phyloP scores from a whole-genome alignment of 148 eudicot species.

The Vaccinium corymbosum region DNA sequence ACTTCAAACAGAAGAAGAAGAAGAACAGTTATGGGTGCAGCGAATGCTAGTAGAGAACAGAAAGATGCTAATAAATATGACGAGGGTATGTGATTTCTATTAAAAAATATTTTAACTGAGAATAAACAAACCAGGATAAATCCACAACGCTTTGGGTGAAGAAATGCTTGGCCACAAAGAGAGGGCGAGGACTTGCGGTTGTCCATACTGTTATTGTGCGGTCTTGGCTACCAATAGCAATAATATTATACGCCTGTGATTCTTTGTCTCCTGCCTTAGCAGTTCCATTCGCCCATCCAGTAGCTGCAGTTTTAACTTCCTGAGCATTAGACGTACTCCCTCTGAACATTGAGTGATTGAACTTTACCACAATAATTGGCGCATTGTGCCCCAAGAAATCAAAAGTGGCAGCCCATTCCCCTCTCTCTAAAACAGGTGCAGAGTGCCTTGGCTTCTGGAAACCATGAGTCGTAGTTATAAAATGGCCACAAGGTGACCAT shows the following conservation, averaged over 20 bases:
- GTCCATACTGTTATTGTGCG: conserved; percentile 99
- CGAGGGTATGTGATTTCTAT: not conserved
- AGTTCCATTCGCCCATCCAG: conserved; percentile 82
- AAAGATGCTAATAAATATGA: not conserved
- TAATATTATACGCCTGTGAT: conserved; percentile 76
- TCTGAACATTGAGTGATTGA: conserved; percentile 93
- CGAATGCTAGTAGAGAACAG: not conserved
- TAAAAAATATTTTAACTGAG: not conserved
- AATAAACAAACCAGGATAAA: conserved; percentile 66
- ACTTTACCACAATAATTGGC: conserved; percentile 88
- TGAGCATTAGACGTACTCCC: conserved; percentile 44
- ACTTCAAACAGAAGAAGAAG: not conserved
- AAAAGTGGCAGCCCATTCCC: conserved; percentile 97
- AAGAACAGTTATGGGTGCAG: not conserved
- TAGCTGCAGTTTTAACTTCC: conserved; percentile 58
- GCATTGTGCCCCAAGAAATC: conserved; percentile 99
- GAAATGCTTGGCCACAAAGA: conserved; percentile 96
- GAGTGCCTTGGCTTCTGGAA: conserved; percentile 98
- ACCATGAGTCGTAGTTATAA: conserved; percentile 95
- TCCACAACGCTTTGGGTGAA: conserved; percentile 95
- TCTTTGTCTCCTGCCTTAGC: conserved; percentile 78
- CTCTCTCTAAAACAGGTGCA: conserved; percentile 97
- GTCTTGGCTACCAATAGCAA: conserved; percentile 98
- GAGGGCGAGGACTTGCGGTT: conserved; percentile 96
- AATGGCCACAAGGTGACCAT: conserved; percentile 99